A percentile compares a stretch with the other conserved stretches of the same genome.
Conservation (phyloP, 768 basidiomycete genomes). For the Gelatoporia subvermispora region DNA sequence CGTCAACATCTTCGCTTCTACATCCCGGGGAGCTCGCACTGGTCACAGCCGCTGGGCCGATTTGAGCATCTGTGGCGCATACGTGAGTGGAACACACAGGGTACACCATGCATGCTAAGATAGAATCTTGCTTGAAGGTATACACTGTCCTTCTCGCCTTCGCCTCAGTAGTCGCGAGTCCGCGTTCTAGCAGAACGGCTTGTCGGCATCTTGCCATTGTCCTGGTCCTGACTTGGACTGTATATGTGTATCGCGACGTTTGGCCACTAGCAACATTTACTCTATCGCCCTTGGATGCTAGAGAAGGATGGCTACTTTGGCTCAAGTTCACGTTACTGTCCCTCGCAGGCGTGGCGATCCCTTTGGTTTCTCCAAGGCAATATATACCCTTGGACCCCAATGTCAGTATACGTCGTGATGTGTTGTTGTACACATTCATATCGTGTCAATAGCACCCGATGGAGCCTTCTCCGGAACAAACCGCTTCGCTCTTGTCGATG, state of each 20-base stretch:
- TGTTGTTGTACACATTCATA: not conserved
- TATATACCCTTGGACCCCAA: conserved; percentile 54
- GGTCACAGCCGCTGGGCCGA: conserved; percentile 23
- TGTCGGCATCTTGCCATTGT: conserved; percentile 45
- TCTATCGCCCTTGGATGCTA: conserved; percentile 39
- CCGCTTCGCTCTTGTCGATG: conserved; percentile 34
- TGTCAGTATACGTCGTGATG: conserved; percentile 20
- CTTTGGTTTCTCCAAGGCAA: conserved; percentile 47
- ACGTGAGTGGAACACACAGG: conserved; percentile 25
- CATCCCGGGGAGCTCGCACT: conserved; percentile 21
- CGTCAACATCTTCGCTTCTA: conserved; percentile 42
- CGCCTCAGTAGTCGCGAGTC: conserved; percentile 10
- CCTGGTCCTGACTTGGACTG: conserved; percentile 40
- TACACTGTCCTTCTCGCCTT: conserved; percentile 18
- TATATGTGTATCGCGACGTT: conserved; percentile 51
- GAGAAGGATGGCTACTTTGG: conserved; percentile 49
- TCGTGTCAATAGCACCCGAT: conserved; percentile 13
- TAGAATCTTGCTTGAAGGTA: conserved; percentile 4
- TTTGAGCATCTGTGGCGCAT: conserved; percentile 25
- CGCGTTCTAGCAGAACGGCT: conserved; percentile 6
- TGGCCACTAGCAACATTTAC: conserved; percentile 57
- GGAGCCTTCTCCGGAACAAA: conserved; percentile 37
- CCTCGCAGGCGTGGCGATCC: conserved; percentile 41
- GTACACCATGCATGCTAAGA: not conserved
- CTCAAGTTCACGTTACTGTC: conserved; percentile 41